phyloP scores from a whole-genome alignment of 768 basidiomycete species.

The Amanita jacksonii region DNA sequence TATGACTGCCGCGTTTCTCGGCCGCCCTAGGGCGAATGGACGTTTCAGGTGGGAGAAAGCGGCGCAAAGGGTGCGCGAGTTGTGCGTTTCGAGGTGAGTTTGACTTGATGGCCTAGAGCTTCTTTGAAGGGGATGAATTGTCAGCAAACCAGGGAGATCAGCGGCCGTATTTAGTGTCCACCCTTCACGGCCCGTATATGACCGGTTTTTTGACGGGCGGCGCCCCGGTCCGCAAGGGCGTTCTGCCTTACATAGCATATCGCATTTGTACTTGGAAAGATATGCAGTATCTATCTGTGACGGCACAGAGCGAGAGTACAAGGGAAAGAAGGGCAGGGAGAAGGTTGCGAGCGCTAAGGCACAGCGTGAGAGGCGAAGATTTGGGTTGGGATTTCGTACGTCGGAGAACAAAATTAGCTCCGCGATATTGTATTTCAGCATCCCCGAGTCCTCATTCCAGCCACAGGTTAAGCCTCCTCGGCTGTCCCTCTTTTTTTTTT shows the following conservation, averaged over 20 bases:
- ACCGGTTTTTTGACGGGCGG: conserved; percentile 3
- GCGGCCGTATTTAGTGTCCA: neutral
- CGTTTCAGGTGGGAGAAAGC: conserved; percentile 2
- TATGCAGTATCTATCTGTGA: neutral
- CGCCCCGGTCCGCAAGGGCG: neutral
- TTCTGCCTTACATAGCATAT: neutral
- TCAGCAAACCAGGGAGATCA: conserved; percentile 6
- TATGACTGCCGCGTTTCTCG: neutral
- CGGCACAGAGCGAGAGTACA: neutral
- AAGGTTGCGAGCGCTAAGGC: neutral
- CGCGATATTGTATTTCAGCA: conserved; percentile 10
- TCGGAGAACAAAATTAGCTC: conserved; percentile 10
- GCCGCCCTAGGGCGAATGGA: neutral
- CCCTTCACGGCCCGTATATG: neutral
- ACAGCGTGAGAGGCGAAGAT: conserved; percentile 7
- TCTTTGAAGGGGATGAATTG: neutral
- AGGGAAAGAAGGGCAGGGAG: neutral
- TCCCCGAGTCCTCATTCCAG: neutral
- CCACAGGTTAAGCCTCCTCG: conserved; percentile 1
- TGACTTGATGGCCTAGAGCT: conserved; percentile 4
- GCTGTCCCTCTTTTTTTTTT: conserved; percentile 2
- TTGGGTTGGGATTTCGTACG: neutral
- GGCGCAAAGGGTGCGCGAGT: neutral
- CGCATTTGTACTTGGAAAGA: neutral
- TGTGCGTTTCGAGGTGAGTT: conserved; percentile 1